phyloP scores from a whole-genome alignment of 805 yeast genomes.

The Metschnikowia koreensis region DNA sequence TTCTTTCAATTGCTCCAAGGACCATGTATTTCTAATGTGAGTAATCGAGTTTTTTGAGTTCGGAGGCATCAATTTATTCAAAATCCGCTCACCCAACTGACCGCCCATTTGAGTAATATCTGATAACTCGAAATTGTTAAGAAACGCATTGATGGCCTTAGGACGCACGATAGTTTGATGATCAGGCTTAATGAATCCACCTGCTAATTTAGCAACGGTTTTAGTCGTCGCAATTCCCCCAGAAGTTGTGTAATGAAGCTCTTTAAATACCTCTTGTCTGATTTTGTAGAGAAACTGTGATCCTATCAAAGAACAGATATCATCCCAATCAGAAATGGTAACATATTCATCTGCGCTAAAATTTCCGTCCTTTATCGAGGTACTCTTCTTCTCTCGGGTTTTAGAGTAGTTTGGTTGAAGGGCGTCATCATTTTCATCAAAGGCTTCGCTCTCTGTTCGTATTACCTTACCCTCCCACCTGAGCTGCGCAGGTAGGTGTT shows the following conservation, averaged over 20 bases:
- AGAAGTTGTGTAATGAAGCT: constrained; percentile 80
- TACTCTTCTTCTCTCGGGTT: constrained; percentile 2
- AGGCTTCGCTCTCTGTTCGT: constrained; percentile 10
- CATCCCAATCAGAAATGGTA: constrained; percentile 64
- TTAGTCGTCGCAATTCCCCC: constrained; percentile 82
- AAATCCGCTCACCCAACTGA: constrained; percentile 65
- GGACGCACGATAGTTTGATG: constrained; percentile 74
- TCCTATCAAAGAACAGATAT: constrained; percentile 64
- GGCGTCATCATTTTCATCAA: background rate
- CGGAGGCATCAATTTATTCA: constrained; percentile 51
- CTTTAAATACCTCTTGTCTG: constrained; percentile 49
- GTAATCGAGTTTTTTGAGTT: constrained; percentile 43
- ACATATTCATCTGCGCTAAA: background rate
- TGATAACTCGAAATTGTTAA: constrained; percentile 58
- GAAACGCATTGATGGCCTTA: constrained; percentile 47
- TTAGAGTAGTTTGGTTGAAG: constrained; percentile 3
- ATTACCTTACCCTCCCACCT: constrained; percentile 30
- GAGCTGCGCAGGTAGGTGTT: constrained; percentile 28
- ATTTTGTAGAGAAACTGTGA: constrained; percentile 56
- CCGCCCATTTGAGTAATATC: constrained; percentile 95
- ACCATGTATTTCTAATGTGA: constrained; percentile 50
- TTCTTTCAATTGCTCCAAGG: constrained; percentile 23
- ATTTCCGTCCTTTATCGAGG: constrained; percentile 46
- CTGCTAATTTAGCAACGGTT: constrained; percentile 80
- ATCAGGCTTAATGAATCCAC: constrained; percentile 81